Evolutionary conservation across 164 flowering plant species (phyloP).

Genomic region (Buxus sempervirens): DNA sequence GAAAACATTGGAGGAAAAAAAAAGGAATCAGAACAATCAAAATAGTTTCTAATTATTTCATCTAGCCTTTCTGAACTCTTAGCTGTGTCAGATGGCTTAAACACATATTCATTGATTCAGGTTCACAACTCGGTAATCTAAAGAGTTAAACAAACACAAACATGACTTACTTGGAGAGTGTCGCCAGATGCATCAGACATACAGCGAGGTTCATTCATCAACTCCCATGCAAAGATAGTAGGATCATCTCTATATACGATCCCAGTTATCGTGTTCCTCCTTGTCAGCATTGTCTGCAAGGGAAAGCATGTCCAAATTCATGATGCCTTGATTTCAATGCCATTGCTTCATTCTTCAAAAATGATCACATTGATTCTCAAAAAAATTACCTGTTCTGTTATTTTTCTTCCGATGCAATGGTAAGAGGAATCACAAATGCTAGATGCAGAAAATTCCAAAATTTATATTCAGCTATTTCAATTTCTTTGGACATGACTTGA

Average conservation of each 20-base stretch:
- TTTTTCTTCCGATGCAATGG: too few species aligned
- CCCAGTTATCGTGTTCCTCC: constrained; percentile 85
- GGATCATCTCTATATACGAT: constrained; percentile 87
- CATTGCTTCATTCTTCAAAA: background rate
- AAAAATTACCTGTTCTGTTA: too few species aligned
- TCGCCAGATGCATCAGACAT: constrained; percentile 87
- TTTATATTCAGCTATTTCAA: background rate
- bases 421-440: too few species aligned
- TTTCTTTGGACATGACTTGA: background rate
- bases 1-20: background rate
- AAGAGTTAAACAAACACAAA: background rate
- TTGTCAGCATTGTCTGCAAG: constrained; percentile 68
- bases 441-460: background rate
- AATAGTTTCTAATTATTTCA: background rate
- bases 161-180: constrained; percentile 78
- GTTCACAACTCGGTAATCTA: background rate
- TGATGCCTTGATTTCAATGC: background rate
- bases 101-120: too few species aligned
- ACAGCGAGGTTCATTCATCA: constrained; percentile 97
- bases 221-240: constrained; percentile 91
- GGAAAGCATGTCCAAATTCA: background rate
- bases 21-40: too few species aligned
- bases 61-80: background rate
- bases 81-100: too few species aligned
- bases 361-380: background rate